Evolutionary conservation across 306 rosid genomes (phyloP).

Genomic region (Pyrus communis): DNA sequence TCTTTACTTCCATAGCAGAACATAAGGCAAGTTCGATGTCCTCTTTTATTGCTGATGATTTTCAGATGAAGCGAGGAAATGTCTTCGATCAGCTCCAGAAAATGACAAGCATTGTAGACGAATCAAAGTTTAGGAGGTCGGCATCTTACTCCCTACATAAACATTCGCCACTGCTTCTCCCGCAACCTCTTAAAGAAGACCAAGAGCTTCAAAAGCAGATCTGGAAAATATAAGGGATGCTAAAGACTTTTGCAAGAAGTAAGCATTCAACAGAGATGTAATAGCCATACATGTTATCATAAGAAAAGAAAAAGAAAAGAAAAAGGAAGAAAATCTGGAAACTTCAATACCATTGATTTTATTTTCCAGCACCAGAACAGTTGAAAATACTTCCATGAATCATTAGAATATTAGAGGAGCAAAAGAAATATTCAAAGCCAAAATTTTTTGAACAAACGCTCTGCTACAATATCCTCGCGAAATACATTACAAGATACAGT

Average conservation of each 20-base stretch:
- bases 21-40: not conserved
- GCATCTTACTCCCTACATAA: not conserved
- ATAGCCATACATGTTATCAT: not conserved
- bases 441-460: conserved; percentile 23
- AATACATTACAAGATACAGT: conserved; percentile 18
- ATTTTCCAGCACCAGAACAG: conserved; percentile 14
- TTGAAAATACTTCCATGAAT: conserved; percentile 18
- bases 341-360: conserved; percentile 13
- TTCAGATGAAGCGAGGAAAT: not conserved
- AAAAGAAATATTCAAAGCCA: conserved; percentile 23
- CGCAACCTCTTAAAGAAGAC: not conserved
- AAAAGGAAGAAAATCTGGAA: not conserved
- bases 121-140: not conserved
- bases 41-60: not conserved
- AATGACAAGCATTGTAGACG: not conserved
- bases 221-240: not conserved
- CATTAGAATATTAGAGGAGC: conserved; percentile 21
- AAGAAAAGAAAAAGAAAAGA: conserved; percentile 6
- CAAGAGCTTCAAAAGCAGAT: not conserved
- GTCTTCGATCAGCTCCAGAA: not conserved
- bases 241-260: too few relatives aligned
- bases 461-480: conserved; percentile 25
- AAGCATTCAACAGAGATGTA: not conserved
- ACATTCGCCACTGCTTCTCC: not conserved
- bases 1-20: not conserved